Conservation (phyloP, 1,284 basidiomycete species). For the Omphalotus olearius region DNA sequence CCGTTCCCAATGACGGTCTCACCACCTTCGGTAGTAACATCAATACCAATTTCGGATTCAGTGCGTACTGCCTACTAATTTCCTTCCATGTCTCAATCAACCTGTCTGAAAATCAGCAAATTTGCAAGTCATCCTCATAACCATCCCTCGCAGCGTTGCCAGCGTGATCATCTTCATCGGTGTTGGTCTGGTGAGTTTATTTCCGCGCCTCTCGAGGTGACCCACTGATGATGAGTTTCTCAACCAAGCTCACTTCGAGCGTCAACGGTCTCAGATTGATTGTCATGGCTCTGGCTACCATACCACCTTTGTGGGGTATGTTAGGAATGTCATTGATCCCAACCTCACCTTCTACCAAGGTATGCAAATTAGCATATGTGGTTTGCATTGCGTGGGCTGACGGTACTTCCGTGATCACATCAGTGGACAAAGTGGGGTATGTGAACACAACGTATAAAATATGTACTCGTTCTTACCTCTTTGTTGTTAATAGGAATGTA, state of each 20-base stretch:
- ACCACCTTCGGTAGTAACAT: conserved; percentile 18
- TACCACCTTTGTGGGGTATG: conserved; percentile 16
- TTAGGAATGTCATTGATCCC: conserved; percentile 10
- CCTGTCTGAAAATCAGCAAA: neutral
- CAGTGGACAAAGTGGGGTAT: conserved; percentile 15
- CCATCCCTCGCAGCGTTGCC: conserved; percentile 13
- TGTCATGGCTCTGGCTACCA: conserved; percentile 12
- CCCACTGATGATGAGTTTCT: no score
- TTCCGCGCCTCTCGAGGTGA: no score
- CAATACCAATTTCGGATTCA: conserved; percentile 16
- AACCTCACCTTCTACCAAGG: conserved; percentile 9
- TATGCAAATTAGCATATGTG: no score
- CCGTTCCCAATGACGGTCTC: conserved; percentile 17
- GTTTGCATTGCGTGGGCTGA: no score
- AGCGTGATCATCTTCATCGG: conserved; percentile 15
- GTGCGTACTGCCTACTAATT: neutral
- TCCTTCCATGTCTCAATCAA: neutral
- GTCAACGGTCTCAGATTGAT: conserved; percentile 13
- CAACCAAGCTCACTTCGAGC: neutral
- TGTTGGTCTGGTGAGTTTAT: conserved; percentile 12
- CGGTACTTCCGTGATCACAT: no score
- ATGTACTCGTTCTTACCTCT: no score
- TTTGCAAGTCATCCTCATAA: conserved; percentile 14
- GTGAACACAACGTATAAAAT: neutral
- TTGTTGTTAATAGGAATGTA: no score